phyloP scores from a whole-genome alignment of 176 grass and related monocot genomes.

The Cenchrus americanus region DNA sequence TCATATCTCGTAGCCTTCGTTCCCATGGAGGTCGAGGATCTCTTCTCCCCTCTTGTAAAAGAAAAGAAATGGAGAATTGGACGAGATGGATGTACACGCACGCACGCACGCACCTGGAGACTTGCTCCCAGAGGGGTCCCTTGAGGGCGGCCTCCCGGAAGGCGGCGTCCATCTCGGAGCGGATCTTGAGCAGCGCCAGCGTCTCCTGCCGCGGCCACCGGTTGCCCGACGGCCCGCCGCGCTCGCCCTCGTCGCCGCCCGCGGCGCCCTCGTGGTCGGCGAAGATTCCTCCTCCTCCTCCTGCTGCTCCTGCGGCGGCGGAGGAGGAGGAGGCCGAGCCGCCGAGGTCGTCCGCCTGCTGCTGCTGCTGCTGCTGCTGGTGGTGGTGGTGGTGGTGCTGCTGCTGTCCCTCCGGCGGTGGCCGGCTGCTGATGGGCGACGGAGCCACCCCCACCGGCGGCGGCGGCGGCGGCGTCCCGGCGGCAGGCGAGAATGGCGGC shows the following conservation, averaged over 20 bases:
- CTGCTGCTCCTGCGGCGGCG: too few relatives aligned
- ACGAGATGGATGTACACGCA: neutral
- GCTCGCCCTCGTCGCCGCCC: conserved; percentile 47
- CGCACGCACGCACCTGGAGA: conserved; percentile 91
- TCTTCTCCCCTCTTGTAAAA: too few relatives aligned
- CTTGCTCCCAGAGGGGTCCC: conserved; percentile 84
- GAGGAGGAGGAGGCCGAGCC: conserved; percentile 23
- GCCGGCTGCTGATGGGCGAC: conserved; percentile 76
- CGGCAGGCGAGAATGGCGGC: conserved; percentile 57
- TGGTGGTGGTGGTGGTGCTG: too few relatives aligned
- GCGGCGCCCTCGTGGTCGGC: conserved; percentile 34
- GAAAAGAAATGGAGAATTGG: neutral
- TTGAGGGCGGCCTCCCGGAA: conserved; percentile 83
- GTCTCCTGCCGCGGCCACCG: conserved; percentile 91
- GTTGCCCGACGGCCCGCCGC: conserved; percentile 51
- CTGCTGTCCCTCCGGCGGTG: conserved; percentile 21
- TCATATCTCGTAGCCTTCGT: too few relatives aligned
- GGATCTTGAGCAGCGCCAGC: conserved; percentile 82
- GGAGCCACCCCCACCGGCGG: conserved; percentile 30
- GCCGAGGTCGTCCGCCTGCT: conserved; percentile 44
- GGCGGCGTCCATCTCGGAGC: conserved; percentile 71
- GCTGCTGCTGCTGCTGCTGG: neutral
- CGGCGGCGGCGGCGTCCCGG: neutral
- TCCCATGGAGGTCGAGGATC: too few relatives aligned
- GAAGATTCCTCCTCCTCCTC: conserved; percentile 36